phyloP scores from a whole-genome alignment of 208 protist species.

The Acanthamoeba divionensis region DNA sequence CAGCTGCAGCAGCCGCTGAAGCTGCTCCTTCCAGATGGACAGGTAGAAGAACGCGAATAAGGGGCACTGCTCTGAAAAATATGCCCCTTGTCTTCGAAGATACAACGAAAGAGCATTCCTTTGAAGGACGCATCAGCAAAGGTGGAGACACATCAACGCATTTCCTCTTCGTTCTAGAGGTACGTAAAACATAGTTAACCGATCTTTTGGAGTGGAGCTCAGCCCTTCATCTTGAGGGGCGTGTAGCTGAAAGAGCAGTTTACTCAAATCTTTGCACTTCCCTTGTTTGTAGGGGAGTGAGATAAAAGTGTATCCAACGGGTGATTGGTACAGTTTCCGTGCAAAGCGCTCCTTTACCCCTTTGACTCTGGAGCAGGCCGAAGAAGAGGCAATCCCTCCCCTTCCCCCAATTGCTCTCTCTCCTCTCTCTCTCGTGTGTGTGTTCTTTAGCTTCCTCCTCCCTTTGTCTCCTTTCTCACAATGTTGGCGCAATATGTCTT shows the following conservation, averaged over 20 bases:
- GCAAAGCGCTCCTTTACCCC: conserved; percentile 12
- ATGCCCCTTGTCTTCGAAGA: conserved; percentile 24
- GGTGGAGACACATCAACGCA: not conserved
- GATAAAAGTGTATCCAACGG: conserved; percentile 14
- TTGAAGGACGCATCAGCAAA: conserved; percentile 17
- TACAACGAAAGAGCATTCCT: not conserved
- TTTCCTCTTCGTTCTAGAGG: not conserved
- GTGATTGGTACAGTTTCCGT: conserved; percentile 26
- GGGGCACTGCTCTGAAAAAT: conserved; percentile 28
- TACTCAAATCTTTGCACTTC: not conserved
- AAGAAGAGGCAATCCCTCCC: not conserved
- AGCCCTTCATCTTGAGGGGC: too few species aligned
- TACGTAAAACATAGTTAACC: too few species aligned
- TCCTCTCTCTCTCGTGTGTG: too few species aligned
- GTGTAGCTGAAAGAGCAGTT: too few species aligned
- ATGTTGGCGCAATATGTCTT: too few species aligned
- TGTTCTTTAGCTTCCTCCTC: not conserved
- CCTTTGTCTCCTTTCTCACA: not conserved
- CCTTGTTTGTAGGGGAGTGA: not conserved
- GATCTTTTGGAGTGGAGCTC: too few species aligned
- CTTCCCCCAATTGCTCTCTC: not conserved
- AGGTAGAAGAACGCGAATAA: too few species aligned
- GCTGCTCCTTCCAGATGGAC: not conserved
- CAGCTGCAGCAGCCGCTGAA: not conserved
- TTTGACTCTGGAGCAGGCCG: not conserved